Evolutionary conservation across 2,329 filamentous ascomycete species (phyloP).

Genomic region (Penicillium sp.): DNA sequence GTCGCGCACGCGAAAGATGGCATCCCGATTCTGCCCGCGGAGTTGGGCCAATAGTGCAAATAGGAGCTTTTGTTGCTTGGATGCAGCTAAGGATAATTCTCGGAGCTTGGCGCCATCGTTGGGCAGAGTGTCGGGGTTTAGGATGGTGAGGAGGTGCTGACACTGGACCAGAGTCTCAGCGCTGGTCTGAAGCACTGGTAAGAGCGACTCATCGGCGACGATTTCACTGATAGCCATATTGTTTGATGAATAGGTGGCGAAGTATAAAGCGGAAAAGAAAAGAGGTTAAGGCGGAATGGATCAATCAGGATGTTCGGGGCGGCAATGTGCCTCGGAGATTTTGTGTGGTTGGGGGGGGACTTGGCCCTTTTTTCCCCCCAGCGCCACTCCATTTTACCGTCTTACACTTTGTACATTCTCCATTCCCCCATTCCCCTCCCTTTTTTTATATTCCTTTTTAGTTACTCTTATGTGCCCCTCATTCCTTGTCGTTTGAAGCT

Average conservation of each 20-base stretch:
- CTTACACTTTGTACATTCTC: neutral
- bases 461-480: neutral
- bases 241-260: slow-evolving; percentile 5
- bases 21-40: slow-evolving; percentile 78
- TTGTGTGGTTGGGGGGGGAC: slow-evolving; percentile 18
- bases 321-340: slow-evolving; percentile 22
- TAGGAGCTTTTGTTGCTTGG: slow-evolving; percentile 76
- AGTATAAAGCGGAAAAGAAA: slow-evolving; percentile 16
- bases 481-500: neutral
- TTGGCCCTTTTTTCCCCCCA: slow-evolving; percentile 5
- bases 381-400: neutral
- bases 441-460: slow-evolving; percentile 8
- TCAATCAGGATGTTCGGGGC: slow-evolving; percentile 16
- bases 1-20: slow-evolving; percentile 75
- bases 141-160: slow-evolving; percentile 57
- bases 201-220: slow-evolving; percentile 65
- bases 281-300: slow-evolving; percentile 14
- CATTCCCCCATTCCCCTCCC: slow-evolving; percentile 1
- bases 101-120: slow-evolving; percentile 50
- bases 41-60: slow-evolving; percentile 76
- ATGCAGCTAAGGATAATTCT: slow-evolving; percentile 58
- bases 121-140: slow-evolving; percentile 49
- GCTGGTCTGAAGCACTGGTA: slow-evolving; percentile 70
- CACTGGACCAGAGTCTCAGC: slow-evolving; percentile 71
- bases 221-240: slow-evolving; percentile 58